Conservation (phyloP, 768 basidiomycete species). For the Suillus paluster region DNA sequence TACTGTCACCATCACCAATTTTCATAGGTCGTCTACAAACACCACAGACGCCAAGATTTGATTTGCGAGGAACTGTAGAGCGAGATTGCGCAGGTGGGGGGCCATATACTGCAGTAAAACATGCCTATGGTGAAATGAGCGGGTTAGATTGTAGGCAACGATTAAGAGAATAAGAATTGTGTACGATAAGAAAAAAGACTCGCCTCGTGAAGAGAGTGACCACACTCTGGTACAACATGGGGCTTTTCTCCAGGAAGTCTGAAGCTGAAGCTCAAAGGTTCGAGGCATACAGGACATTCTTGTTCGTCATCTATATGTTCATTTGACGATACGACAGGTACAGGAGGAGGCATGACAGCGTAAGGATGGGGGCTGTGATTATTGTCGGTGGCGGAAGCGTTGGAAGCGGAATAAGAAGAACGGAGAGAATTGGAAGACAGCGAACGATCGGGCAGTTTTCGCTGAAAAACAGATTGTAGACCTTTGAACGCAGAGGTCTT, state of each 20-base stretch:
- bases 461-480: slow-evolving; percentile 58
- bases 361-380: slow-evolving; percentile 52
- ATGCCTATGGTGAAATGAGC: slow-evolving; percentile 61
- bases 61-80: slow-evolving; percentile 62
- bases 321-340: slow-evolving; percentile 74
- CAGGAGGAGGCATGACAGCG: slow-evolving; percentile 63
- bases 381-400: slow-evolving; percentile 44
- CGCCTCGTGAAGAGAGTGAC: slow-evolving; percentile 96
- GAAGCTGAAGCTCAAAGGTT: slow-evolving; percentile 91
- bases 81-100: slow-evolving; percentile 68
- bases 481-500: slow-evolving; percentile 41
- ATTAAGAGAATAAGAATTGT: background rate
- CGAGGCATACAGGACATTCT: slow-evolving; percentile 96
- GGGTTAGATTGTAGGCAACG: slow-evolving; percentile 10
- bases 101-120: slow-evolving; percentile 96
- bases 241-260: slow-evolving; percentile 95
- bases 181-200: slow-evolving; percentile 19
- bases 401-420: slow-evolving; percentile 47
- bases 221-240: slow-evolving; percentile 96
- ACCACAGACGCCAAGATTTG: slow-evolving; percentile 93
- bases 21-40: slow-evolving; percentile 98
- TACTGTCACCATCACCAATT: slow-evolving; percentile 83
- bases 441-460: slow-evolving; percentile 42
- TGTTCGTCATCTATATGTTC: slow-evolving; percentile 76
- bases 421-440: slow-evolving; percentile 56